Conservation (phyloP, 202 grass and related monocot species). For the Schoenoplectus triqueter region DNA sequence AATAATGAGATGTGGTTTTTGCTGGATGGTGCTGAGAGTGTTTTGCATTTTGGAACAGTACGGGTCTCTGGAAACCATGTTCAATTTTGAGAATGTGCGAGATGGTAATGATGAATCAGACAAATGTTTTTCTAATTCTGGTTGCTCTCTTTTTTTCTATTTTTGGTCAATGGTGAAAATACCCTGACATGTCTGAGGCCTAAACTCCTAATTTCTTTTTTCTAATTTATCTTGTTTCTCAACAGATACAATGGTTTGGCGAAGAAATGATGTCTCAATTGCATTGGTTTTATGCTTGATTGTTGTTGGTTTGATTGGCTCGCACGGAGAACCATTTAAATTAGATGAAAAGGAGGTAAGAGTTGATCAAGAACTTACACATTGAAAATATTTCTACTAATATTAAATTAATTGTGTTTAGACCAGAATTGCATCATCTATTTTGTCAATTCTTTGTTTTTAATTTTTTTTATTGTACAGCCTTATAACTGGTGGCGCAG, state of each 20-base stretch:
- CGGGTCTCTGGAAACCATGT: too few species aligned
- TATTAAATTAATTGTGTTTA: conserved; percentile 14
- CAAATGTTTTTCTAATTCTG: too few species aligned
- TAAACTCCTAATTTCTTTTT: neutral
- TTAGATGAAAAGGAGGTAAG: conserved; percentile 20
- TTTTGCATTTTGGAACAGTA: too few species aligned
- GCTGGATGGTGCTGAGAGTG: too few species aligned
- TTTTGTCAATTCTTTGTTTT: neutral
- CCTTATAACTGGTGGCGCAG: neutral
- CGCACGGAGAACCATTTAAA: neutral
- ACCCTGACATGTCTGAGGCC: too few species aligned
- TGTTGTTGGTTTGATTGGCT: conserved; percentile 4
- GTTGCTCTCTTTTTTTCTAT: too few species aligned
- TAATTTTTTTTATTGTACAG: neutral
- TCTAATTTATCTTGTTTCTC: too few species aligned
- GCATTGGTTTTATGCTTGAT: conserved; percentile 20
- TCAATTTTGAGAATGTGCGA: too few species aligned
- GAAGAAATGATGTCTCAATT: conserved; percentile 26
- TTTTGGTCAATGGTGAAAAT: too few species aligned
- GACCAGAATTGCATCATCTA: conserved; percentile 17
- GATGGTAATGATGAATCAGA: too few species aligned
- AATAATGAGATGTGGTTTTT: too few species aligned
- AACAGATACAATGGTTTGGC: neutral
- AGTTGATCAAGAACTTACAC: neutral
- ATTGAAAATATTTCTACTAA: neutral